phyloP scores from a whole-genome alignment of 2,329 filamentous ascomycete species.

The Ramichloridium luteum region DNA sequence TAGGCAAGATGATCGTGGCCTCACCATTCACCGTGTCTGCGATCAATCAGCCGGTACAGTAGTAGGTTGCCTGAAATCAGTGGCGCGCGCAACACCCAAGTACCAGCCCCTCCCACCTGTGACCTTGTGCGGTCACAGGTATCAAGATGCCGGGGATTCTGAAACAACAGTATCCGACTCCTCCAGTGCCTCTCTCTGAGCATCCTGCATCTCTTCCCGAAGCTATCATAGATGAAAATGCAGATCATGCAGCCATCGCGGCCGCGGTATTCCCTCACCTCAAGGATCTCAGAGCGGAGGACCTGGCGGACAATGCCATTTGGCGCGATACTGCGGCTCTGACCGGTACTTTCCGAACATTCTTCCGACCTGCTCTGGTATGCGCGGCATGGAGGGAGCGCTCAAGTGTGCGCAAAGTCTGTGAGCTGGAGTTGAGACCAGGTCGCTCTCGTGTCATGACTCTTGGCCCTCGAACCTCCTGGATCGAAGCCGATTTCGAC shows the following conservation, averaged over 20 bases:
- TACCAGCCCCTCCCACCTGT: too few species aligned
- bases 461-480: conserved; percentile 8
- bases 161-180: too few species aligned
- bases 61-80: too few species aligned
- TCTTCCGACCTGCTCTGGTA: conserved; percentile 35
- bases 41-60: too few species aligned
- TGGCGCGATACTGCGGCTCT: conserved; percentile 48
- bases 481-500: conserved; percentile 21
- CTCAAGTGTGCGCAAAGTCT: conserved; percentile 11
- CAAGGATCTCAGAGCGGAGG: background rate
- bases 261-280: background rate
- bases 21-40: too few species aligned
- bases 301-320: conserved; percentile 11
- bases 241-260: conserved; percentile 4
- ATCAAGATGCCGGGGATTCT: too few species aligned
- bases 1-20: too few species aligned
- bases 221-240: conserved; percentile 5
- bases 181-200: conserved; percentile 5
- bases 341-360: conserved; percentile 44
- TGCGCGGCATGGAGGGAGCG: conserved; percentile 25
- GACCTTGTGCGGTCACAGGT: too few species aligned
- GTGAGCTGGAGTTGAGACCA: too few species aligned
- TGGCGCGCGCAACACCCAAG: too few species aligned
- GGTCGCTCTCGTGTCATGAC: conserved; percentile 12
- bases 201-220: conserved; percentile 9